These are phyloP conservation scores for Colletotrichum tanaceti DNA, from an alignment of 2,329 filamentous ascomycete species.

Conservation along the genomic window DNA sequence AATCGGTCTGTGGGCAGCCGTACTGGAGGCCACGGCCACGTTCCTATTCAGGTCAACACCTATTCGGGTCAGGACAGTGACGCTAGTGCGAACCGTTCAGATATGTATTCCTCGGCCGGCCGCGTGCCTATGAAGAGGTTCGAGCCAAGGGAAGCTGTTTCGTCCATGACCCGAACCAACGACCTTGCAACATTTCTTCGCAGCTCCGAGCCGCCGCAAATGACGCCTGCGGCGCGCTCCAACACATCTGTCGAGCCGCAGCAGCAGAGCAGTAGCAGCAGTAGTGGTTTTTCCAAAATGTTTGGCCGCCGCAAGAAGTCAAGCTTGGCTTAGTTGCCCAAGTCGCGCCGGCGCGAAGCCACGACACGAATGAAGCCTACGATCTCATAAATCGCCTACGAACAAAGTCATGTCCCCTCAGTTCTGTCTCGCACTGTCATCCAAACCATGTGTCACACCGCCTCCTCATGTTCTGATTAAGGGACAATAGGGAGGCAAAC, in stretches of 20 bases:
- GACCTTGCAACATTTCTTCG: constrained; percentile 80
- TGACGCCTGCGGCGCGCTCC: constrained; percentile 45
- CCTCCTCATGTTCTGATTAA: constrained; percentile 12
- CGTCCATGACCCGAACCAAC: constrained; percentile 63
- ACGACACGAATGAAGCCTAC: constrained; percentile 37
- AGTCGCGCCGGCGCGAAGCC: constrained; percentile 22
- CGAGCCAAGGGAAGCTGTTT: constrained; percentile 65
- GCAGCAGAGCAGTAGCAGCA: constrained; percentile 50
- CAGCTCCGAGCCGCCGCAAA: constrained; percentile 70
- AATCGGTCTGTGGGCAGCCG: constrained; percentile 56
- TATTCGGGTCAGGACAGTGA: constrained; percentile 57
- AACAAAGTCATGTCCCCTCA: constrained; percentile 18
- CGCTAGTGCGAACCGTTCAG: constrained; percentile 40
- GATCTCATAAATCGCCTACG: constrained; percentile 28
- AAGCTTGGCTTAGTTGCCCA: constrained; percentile 46
- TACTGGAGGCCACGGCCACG: constrained; percentile 56
- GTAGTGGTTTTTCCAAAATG: constrained; percentile 58
- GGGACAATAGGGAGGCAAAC: constrained; percentile 2
- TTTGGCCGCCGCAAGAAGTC: constrained; percentile 64
- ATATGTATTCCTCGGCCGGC: constrained; percentile 46
- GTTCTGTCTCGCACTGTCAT: constrained; percentile 2
- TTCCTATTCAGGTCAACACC: constrained; percentile 65
- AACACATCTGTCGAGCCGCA: constrained; percentile 42
- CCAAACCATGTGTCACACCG: constrained; percentile 1
- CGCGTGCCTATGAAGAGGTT: constrained; percentile 68